Base-by-base conservation (phyloP, 225 moss, liverwort and hornwort species). In the Ulota crispa region DNA sequence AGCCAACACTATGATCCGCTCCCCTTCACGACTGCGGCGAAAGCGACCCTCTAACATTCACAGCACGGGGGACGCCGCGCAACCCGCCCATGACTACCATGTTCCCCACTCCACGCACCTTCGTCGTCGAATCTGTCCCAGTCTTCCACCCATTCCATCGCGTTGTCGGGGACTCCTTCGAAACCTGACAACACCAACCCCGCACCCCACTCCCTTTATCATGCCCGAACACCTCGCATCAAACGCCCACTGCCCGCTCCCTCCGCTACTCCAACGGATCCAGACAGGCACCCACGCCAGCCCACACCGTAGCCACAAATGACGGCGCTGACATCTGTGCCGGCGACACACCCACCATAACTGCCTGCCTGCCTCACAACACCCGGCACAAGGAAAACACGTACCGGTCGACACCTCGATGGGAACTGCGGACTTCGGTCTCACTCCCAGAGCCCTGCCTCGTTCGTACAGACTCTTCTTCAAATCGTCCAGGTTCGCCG, bases 61-160 rank as follows among this genome's bases (percentile, higher is more conserved):
- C 28, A 15, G 62, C 65, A 39, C 13, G 32, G 30, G 20, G 37
- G 31, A 52, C 13, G 0, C 56, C 20, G 10, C 52, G 30, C 8
- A 3, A 57, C 47, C 18, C 12, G 16, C 67, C 3, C 1, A 57
- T 28, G 8, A 0, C 16, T 1, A 60, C 53, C 7, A 21, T 4
- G 56, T 60, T 65, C 76, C 43, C 53, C 18, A 23, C 37, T 30
- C 27, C 76, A 81, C 83, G 64, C 57, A 96, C 99, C 99, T 93
- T 96, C 93, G 70, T 99, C 99, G 20, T 92, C 87, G 70, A 99
- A 99, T 78, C 91, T 99, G 75, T 96, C 94, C 99, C 99, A 99
- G 78, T 99, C 96, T 78, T 99, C 99, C 78, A 96, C 96, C 99
- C 99, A 99, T 63, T 93, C 93, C 80, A 88, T 89, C 64, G 99